Evolutionary conservation across 23 red algal genomes (phyloP), one percentile per base, ranked within the genome.

Genomic region (Gracilaria gracilis): DNA sequence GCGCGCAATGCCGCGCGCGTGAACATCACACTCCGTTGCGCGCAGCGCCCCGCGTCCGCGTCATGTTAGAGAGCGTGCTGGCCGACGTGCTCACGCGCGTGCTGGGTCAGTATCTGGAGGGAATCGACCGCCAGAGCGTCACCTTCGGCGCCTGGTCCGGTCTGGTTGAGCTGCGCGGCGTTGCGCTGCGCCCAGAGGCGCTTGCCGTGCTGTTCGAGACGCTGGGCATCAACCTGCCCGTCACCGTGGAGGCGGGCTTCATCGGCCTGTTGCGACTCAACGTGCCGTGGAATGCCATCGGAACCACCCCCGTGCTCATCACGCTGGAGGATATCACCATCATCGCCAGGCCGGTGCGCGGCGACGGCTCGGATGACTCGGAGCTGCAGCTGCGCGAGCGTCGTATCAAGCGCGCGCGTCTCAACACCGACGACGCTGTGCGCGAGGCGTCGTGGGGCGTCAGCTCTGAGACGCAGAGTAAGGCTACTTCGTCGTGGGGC

Each of bases 241-340:
- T 91, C 4, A 87, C 81, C 23, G 97, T 98, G 0, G 91, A 80
- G 35, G 48, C 80, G 21, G 97, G 97, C 31, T 84, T 92, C 53
- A 93, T 98, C 21, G 93, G 93, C 28, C 67, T 91, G 21, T 73
- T 98, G 8, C 47, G 74, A 47, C 58, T 98, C 19, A 76, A 86
- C 21, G 93, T 98, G 9, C 97, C 97, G 14, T 98, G 97, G 97
- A 98, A 95, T 27, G 69, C 82, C 35, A 91, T 98, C 40, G 78
- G 97, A 48, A 89, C 83, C 19, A 76, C 79, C 13, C 91, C 97
- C 12, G 88, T 96, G 29, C 85, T 79, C 16, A 80, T 98, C 32
- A 67, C 42, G 5, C 61, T 98, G 57, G 55, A 84, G 29, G 89
- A 95, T 42, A 71, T 98, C 19, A 85, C 77, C 1, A 80, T 98